Evolutionary conservation across 1,284 basidiomycete species (phyloP), one percentile per base, ranked within the genome.

Genomic region (Schizophyllum commune): DNA sequence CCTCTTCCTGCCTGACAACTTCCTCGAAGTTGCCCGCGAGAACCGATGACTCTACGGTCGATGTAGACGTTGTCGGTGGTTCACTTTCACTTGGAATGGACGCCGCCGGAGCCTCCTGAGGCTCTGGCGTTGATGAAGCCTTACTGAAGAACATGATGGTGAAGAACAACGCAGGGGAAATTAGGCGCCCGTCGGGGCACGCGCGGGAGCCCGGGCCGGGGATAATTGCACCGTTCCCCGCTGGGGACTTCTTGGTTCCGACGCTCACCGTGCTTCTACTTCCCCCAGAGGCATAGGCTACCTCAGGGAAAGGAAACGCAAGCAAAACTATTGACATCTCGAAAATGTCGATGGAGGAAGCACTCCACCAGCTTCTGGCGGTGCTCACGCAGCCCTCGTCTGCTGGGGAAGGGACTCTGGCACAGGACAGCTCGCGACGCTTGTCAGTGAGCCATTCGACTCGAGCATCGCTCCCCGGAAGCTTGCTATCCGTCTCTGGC

Each of bases 1-100:
- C 79, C 62, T 83, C 83, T 71, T 92, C 90, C 70, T 92, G 83
- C 67, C 77, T 77, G 52, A 89, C 78, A 1, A 75, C 77, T 2
- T 74, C 79, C 64, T 82, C 74, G 72, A 83, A 83, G 64, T 82
- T 76, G 39, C 39, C 39, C 9, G 39, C 39, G 39, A 17, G 39
- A 11, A 17, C 39, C 8, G 39, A 8, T 3, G 39, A 47, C 39
- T 11, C 39, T 17, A 17, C 39, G 13, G 39, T 8, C 3, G 39
- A 9, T 9, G 39, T 9, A 13, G 39, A 47, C 8, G 39, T 17
- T 9, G 3, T 8, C 27, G 5, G 5, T 2, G 27, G 27, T 27
- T 5, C 27, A 3, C 3, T 27, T 27, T 2, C 27, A 27, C 27
- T 5, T 27, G 27, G 5, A 27, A 5, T 27, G 3, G 27, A 27